Evolutionary conservation across 352 stramenopile genomes (phyloP).

Genomic region (Globisporangium barbulae): DNA sequence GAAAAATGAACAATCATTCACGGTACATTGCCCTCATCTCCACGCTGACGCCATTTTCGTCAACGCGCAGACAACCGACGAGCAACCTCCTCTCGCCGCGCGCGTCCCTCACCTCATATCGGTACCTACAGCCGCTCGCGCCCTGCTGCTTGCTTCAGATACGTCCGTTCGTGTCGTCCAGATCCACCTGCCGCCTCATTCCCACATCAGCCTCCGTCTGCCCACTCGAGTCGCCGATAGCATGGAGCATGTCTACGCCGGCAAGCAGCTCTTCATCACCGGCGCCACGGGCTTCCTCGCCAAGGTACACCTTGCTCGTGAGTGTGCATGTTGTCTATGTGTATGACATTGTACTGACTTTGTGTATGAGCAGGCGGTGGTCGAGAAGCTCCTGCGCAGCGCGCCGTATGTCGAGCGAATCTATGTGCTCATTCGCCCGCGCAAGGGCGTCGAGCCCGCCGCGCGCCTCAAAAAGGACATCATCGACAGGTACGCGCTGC

Average conservation of each 20-base stretch:
- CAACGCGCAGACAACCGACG: not conserved
- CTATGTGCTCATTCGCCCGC: slow-evolving; percentile 73
- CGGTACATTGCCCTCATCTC: not conserved
- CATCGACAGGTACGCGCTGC: slow-evolving; percentile 35
- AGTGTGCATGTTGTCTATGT: not conserved
- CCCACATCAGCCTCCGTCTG: not conserved
- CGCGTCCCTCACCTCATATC: not conserved
- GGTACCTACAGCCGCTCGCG: not conserved
- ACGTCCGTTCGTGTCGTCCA: not conserved
- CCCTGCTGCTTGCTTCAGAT: not conserved
- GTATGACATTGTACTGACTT: not conserved
- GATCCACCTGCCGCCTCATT: not conserved
- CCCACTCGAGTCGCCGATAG: not conserved
- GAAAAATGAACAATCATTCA: not conserved
- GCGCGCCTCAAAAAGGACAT: slow-evolving; percentile 73
- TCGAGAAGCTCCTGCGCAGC: slow-evolving; percentile 81
- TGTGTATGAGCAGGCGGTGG: slow-evolving; percentile 38
- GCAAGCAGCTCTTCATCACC: slow-evolving; percentile 80
- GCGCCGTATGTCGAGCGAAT: slow-evolving; percentile 59
- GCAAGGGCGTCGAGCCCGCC: slow-evolving; percentile 56
- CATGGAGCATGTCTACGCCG: slow-evolving; percentile 59
- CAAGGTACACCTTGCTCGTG: slow-evolving; percentile 44
- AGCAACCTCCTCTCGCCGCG: not conserved
- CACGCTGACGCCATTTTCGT: not conserved
- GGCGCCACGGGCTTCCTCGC: slow-evolving; percentile 84